phyloP scores from a whole-genome alignment of 2,329 filamentous ascomycete genomes.

The Alternaria rosae region DNA sequence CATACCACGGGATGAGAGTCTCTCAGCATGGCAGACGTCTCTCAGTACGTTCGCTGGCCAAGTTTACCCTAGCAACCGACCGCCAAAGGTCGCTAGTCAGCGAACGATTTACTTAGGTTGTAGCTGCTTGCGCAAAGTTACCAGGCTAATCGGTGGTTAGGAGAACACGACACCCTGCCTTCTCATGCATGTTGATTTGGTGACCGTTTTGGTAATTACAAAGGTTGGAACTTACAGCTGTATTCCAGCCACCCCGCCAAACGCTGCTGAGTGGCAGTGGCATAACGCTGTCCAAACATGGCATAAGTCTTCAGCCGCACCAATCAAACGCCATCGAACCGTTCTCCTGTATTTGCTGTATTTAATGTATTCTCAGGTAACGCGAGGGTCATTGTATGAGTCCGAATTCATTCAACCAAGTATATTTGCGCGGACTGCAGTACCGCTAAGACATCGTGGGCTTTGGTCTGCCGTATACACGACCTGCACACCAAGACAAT shows the following conservation, averaged over 20 bases:
- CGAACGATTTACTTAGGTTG: conserved; percentile 16
- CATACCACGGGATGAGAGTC: conserved; percentile 23
- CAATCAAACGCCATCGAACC: not conserved
- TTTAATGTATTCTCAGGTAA: not conserved
- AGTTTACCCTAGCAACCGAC: conserved; percentile 23
- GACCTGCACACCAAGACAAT: not conserved
- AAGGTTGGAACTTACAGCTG: conserved; percentile 4
- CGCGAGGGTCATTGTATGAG: not conserved
- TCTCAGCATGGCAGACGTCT: conserved; percentile 22
- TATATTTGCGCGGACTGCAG: not conserved
- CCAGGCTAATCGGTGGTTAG: conserved; percentile 19
- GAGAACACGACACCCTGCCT: conserved; percentile 13
- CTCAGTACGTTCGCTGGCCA: conserved; percentile 19
- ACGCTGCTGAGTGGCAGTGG: conserved; percentile 1
- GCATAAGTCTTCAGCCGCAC: not conserved
- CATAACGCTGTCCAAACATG: not conserved
- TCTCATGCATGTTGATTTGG: conserved; percentile 11
- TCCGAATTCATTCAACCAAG: not conserved
- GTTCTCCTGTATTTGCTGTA: not conserved
- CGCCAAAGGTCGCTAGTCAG: conserved; percentile 3
- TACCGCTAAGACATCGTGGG: not conserved
- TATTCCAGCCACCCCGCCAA: conserved; percentile 11
- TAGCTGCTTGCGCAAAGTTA: conserved; percentile 23
- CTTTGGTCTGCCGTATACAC: not conserved
- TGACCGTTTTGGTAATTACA: conserved; percentile 1